Base-by-base conservation (phyloP, 768 basidiomycete genomes). In the Boletus bicolor region DNA sequence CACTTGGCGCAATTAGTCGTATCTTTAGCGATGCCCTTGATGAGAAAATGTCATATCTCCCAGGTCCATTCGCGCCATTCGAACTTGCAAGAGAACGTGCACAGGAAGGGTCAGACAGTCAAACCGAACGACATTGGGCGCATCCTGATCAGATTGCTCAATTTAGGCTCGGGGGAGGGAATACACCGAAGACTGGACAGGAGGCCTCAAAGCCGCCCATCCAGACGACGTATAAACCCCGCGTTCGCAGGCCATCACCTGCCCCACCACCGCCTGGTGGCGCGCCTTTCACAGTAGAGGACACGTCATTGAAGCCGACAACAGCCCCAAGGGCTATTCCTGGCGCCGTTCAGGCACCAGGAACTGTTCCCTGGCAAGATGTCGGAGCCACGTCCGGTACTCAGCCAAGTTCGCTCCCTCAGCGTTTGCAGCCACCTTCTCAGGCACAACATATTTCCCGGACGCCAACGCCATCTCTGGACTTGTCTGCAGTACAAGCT, bases 1-100 rank as follows among this genome's bases (percentile, higher is more conserved):
- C 93, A 4, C 79, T 97, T n/a, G 90, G 77, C 59, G 91, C 93
- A 2, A 88, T 97, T 49, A 82, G 92, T 17, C 84, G 89, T 49
- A 93, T 97, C 57, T 87, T 96, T 68, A 89, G 82, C 57, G 90
- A 90, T 44, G 92, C 91, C 0, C 73, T 93, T 11, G 89, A 92
- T 63, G 84, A 82, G 59, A 84, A 83, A 59, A 73, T 87, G 47
- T 72, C 81, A 1, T 84, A 82, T 65, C 76, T 86, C 5, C 86
- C 86, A 1, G 85, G 85, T 0, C 85, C 86, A 2, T 87, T 89
- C 57, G 83, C 82, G 4, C 86, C 86, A 0, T 82, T 84, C 47
- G 87, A 87, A 59, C 73, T 86, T 6, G 83, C 79, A 14, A 73
- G 80, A 10, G 84, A 86, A 49, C 75, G 75, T 28, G 67, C 76